These are phyloP conservation scores for Sugiyamaella mastotermitis DNA, from an alignment of 805 yeast species.

Conservation along the genomic window DNA sequence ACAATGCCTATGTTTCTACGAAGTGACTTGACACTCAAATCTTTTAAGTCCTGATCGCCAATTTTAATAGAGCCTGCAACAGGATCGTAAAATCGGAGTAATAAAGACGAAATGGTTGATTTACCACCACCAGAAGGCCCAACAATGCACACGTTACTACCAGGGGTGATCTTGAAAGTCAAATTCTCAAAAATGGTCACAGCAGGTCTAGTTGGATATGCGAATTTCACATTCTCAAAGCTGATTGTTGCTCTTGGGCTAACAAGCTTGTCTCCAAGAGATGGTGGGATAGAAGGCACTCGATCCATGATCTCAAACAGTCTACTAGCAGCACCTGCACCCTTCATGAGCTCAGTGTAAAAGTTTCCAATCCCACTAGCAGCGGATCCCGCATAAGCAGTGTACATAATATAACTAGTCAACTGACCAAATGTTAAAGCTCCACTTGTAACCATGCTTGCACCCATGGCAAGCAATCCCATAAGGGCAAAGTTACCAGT, in stretches of 20 bases:
- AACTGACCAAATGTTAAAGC: conserved; percentile 80
- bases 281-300: conserved; percentile 63
- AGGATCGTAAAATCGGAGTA: conserved; percentile 83
- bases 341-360: conserved; percentile 93
- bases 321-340: conserved; percentile 91
- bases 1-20: conserved; percentile 81
- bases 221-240: conserved; percentile 60
- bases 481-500: conserved; percentile 77
- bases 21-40: conserved; percentile 64
- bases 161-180: conserved; percentile 58
- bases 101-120: conserved; percentile 74
- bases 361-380: conserved; percentile 86
- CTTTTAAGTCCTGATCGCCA: conserved; percentile 57
- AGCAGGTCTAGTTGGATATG: conserved; percentile 80
- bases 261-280: conserved; percentile 48
- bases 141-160: conserved; percentile 87
- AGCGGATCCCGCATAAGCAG: conserved; percentile 89
- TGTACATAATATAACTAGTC: conserved; percentile 91
- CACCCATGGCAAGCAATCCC: conserved; percentile 74
- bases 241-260: conserved; percentile 39
- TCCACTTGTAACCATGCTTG: conserved; percentile 73
- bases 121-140: conserved; percentile 98
- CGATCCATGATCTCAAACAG: conserved; percentile 81
- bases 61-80: conserved; percentile 54
- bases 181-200: conserved; percentile 58